A percentile compares a stretch with the other conserved stretches of the same genome.
Conservation (phyloP, 257 asterid genomes). For the Plectranthus barbatus region DNA sequence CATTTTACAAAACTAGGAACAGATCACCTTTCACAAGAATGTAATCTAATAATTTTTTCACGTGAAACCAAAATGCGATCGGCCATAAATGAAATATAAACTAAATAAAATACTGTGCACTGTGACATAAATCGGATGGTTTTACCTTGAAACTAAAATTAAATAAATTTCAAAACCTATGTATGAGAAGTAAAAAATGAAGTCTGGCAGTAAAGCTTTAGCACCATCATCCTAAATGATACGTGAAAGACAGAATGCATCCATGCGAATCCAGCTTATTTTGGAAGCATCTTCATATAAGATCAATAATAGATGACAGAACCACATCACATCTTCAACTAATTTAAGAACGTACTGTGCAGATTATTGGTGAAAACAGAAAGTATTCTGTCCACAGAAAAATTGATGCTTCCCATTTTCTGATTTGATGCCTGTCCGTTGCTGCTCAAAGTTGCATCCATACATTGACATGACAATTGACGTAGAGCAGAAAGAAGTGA, state of each 20-base stretch:
- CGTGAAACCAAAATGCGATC: neutral
- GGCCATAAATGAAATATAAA: neutral
- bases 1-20: slow-evolving; percentile 5
- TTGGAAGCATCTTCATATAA: neutral
- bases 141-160: neutral
- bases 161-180: neutral
- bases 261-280: slow-evolving; percentile 11
- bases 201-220: neutral
- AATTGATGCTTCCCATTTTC: slow-evolving; percentile 73
- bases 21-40: neutral
- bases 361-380: slow-evolving; percentile 81
- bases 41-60: neutral
- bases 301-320: slow-evolving; percentile 10
- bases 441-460: slow-evolving; percentile 58
- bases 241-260: neutral
- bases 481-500: slow-evolving; percentile 93
- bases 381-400: slow-evolving; percentile 85
- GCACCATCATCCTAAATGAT: neutral
- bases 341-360: slow-evolving; percentile 59
- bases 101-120: neutral
- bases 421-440: slow-evolving; percentile 68
- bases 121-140: neutral
- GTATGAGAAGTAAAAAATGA: neutral
- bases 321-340: slow-evolving; percentile 15
- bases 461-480: slow-evolving; percentile 74